A percentile compares a stretch with the other conserved stretches of the same genome.
Conservation (phyloP, 345 rosid species). For the Brassica juncea region DNA sequence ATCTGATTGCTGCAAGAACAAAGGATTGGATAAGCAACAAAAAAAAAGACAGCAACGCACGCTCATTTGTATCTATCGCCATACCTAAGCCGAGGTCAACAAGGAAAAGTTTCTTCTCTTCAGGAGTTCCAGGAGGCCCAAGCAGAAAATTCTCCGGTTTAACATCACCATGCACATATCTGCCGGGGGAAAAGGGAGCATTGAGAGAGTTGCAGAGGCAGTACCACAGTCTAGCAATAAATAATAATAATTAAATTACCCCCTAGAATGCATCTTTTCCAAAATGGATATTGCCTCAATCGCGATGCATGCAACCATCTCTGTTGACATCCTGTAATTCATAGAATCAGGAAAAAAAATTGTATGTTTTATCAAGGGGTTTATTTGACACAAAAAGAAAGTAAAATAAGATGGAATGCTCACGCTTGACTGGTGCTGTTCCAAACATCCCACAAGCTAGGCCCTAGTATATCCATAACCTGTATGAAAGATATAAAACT, state of each 20-base stretch:
- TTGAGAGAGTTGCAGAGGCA: constrained; percentile 3
- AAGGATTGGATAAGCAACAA: constrained; percentile 25
- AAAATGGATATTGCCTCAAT: constrained; percentile 87
- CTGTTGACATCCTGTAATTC: constrained; percentile 64
- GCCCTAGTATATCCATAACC: constrained; percentile 96
- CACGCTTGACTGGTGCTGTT: constrained; percentile 66
- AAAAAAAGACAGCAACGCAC: constrained; percentile 24
- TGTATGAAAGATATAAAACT: constrained; percentile 32
- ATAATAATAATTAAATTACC: constrained; percentile 48
- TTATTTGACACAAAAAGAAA: not conserved
- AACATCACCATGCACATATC: constrained; percentile 97
- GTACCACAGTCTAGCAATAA: constrained; percentile 1
- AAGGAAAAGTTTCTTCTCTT: constrained; percentile 86
- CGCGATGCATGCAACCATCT: constrained; percentile 92
- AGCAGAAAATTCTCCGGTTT: constrained; percentile 97
- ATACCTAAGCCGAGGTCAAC: constrained; percentile 93
- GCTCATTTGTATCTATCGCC: not conserved
- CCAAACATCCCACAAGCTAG: constrained; percentile 90
- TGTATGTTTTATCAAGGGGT: not conserved
- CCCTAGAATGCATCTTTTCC: constrained; percentile 87
- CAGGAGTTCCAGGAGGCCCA: constrained; percentile 81
- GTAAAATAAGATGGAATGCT: constrained; percentile 24
- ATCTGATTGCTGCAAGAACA: constrained; percentile 67
- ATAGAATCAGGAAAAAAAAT: not conserved
- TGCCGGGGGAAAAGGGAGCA: constrained; percentile 39